Percentiles rank a stretch among this genome's conserved stretches.
Evolutionary conservation across 1,284 basidiomycete genomes (phyloP).

Genomic region (Ceratobasidium sp.): DNA sequence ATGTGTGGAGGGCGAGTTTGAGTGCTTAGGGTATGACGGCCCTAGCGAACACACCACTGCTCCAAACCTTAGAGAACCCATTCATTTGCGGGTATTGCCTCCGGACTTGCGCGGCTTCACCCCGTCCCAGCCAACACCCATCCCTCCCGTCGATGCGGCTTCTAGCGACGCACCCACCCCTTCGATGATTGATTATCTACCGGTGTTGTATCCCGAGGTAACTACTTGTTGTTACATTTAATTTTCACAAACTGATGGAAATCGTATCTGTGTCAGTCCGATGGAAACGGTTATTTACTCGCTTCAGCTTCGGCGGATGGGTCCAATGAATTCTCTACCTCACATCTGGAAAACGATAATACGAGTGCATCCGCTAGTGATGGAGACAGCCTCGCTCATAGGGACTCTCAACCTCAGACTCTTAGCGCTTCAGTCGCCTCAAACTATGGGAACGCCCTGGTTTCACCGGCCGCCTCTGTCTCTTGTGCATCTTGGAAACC

Average conservation of each 20-base stretch:
- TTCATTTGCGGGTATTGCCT: too few relatives aligned
- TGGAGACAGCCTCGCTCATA: background rate
- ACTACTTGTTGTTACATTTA: too few relatives aligned
- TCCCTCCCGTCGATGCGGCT: background rate
- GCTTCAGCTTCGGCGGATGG: too few relatives aligned
- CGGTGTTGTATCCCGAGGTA: background rate
- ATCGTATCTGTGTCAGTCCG: too few relatives aligned
- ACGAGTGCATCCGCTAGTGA: background rate
- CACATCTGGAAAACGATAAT: too few relatives aligned
- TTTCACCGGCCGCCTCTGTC: background rate
- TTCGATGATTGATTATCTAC: background rate
- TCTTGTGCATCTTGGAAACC: background rate
- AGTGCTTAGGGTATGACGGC: slow-evolving; percentile 13
- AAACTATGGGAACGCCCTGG: background rate
- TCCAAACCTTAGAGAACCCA: background rate
- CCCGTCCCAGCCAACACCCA: too few relatives aligned
- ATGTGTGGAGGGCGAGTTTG: slow-evolving; percentile 9
- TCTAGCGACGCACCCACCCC: background rate
- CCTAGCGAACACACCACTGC: background rate
- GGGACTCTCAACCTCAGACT: background rate
- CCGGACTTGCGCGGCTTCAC: too few relatives aligned
- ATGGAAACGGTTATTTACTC: too few relatives aligned
- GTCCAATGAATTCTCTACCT: too few relatives aligned
- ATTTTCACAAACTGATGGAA: too few relatives aligned
- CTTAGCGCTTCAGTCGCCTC: background rate